phyloP scores from a whole-genome alignment of 108 stramenopile species.

The Mayamaea pseudoterrestris region DNA sequence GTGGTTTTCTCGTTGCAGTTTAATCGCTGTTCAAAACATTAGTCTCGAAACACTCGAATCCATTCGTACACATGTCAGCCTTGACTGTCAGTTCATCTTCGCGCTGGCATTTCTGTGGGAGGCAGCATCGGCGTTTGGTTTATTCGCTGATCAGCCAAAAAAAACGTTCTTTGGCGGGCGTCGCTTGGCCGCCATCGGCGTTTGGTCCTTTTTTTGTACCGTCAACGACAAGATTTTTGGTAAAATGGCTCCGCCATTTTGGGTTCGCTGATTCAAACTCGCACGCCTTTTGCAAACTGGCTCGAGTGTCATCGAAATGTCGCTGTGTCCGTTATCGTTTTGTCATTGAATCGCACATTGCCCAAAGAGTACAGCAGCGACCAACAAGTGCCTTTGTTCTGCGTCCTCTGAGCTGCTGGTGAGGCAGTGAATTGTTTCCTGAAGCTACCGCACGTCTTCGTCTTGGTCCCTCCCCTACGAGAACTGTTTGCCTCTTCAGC shows the following conservation, averaged over 20 bases:
- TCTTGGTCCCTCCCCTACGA: conserved; percentile 32
- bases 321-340: conserved; percentile 25
- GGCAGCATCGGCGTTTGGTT: conserved; percentile 49
- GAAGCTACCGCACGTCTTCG: conserved; percentile 46
- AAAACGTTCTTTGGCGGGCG: conserved; percentile 88
- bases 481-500: no score
- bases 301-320: conserved; percentile 29
- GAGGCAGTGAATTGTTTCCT: conserved; percentile 62
- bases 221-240: conserved; percentile 58
- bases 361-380: conserved; percentile 84
- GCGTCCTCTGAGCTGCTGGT: conserved; percentile 37
- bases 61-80: conserved; percentile 93
- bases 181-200: conserved; percentile 85
- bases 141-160: conserved; percentile 84
- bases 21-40: conserved; percentile 93
- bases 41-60: conserved; percentile 89
- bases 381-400: conserved; percentile 41
- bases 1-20: conserved; percentile 91
- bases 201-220: conserved; percentile 71
- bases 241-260: conserved; percentile 66
- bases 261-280: conserved; percentile 46
- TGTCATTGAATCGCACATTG: conserved; percentile 81
- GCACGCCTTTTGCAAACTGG: conserved; percentile 52
- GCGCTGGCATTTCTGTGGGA: neutral
- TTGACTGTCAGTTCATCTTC: conserved; percentile 72